phyloP scores from a whole-genome alignment of 768 basidiomycete species.

The Lactifluus subvellereus region DNA sequence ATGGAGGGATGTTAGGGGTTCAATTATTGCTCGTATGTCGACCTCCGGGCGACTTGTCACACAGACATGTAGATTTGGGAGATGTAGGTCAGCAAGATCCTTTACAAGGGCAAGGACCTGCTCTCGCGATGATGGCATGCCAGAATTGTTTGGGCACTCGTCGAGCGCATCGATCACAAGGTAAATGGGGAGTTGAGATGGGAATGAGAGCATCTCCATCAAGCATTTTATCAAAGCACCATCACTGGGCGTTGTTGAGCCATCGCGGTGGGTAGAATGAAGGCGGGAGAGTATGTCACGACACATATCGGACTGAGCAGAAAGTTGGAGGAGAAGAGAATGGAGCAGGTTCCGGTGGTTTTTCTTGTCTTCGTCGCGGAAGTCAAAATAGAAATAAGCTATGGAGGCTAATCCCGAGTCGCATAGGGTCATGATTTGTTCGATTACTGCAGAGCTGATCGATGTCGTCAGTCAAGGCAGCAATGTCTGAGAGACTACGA shows the following conservation, averaged over 20 bases:
- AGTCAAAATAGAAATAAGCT: background rate
- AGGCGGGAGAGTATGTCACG: background rate
- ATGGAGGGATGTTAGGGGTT: background rate
- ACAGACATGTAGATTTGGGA: background rate
- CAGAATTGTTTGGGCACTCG: background rate
- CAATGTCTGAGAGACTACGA: background rate
- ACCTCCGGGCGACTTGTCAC: background rate
- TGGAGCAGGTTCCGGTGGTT: background rate
- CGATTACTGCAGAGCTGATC: background rate
- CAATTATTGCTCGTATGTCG: background rate
- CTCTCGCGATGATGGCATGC: background rate
- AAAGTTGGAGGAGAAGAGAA: background rate
- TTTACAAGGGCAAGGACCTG: background rate
- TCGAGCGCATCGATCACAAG: conserved; percentile 6
- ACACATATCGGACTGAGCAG: background rate
- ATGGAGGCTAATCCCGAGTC: background rate
- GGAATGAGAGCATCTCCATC: background rate
- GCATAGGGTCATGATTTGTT: background rate
- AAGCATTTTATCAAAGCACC: background rate
- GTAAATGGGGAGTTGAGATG: background rate
- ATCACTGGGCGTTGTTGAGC: background rate
- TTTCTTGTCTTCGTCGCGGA: background rate
- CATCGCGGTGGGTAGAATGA: background rate
- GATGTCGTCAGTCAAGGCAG: background rate
- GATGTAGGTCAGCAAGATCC: background rate